Evolutionary conservation across 2,329 filamentous ascomycete genomes (phyloP), one percentile per base, ranked within the genome.

Genomic region (Aspergillus pseudoviridinutans): DNA sequence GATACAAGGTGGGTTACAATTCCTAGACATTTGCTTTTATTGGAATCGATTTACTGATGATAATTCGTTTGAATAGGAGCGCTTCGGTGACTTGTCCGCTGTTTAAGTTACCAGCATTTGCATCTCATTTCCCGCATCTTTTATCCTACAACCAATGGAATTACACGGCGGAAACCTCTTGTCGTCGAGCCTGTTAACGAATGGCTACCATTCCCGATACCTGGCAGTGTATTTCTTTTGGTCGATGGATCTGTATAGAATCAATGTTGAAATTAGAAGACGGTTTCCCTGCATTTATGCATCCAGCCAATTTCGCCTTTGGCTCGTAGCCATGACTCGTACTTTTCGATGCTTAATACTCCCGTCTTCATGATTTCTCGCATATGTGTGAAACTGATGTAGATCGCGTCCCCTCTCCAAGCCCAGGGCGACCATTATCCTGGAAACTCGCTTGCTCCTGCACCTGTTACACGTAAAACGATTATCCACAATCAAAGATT

Each of bases 61-160:
- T 25, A 51, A 22, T 56, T 55, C 14, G 75, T 56, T 63, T 66
- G 50, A 71, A 66, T 71, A 97, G 93, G 94, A 99, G 87, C 96
- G 92, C 86, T 99, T 97, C 80, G 94, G 94, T 83, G 92, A 97
- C 78, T 87, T 97, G 71, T 93, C 94, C 71, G 82, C 96, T 70
- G 84, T 97, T 78, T 99, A 96, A 86, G 85, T 76, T 58, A 59
- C 59, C 59, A 61, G 57, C 51, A 63, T 63, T 57, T 59, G 61
- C 61, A 61, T 71, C 58, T 53, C 56, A 24, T 47, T 62, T 65
- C 64, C 60, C 63, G 60, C 63, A 64, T 66, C 59, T 54, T 56
- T 71, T 70, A 65, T 70, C 67, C 67, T 59, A 60, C 66, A 56
- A 61, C 65, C 68, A 65, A 61, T 66, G 56, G 66, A 54, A 66